These are phyloP conservation scores for Lumnitzera littorea DNA, from an alignment of 345 rosid species.

Conservation along the genomic window DNA sequence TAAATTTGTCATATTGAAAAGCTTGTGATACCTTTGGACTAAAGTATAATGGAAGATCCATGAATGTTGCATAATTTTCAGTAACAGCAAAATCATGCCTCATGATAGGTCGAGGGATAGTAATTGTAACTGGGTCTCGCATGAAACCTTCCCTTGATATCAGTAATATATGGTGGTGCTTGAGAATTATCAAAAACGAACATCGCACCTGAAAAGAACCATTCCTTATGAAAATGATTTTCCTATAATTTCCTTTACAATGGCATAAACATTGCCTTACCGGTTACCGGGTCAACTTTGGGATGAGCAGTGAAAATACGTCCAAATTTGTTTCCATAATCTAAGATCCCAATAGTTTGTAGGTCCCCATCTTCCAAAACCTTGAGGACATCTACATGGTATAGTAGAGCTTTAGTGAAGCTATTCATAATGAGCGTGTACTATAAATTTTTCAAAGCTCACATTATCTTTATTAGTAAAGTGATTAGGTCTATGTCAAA, in stretches of 20 bases:
- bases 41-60: slow-evolving; percentile 90
- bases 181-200: slow-evolving; percentile 83
- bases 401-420: neutral
- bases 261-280: slow-evolving; percentile 27
- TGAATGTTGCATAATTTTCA: slow-evolving; percentile 76
- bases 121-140: slow-evolving; percentile 86
- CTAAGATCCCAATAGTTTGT: slow-evolving; percentile 86
- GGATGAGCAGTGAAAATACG: slow-evolving; percentile 97
- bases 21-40: slow-evolving; percentile 60
- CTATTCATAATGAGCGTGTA: neutral
- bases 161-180: slow-evolving; percentile 72
- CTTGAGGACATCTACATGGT: slow-evolving; percentile 66
- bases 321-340: slow-evolving; percentile 82
- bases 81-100: slow-evolving; percentile 99
- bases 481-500: no score
- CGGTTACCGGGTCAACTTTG: slow-evolving; percentile 82
- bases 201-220: slow-evolving; percentile 67
- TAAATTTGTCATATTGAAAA: neutral
- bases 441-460: neutral
- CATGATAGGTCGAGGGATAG: slow-evolving; percentile 76
- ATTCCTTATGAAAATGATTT: neutral
- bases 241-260: neutral
- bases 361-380: slow-evolving; percentile 96
- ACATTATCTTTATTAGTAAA: neutral
- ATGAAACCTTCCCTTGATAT: slow-evolving; percentile 86